Evolutionary conservation across 75 land plant genomes (phyloP).

Genomic region (Sequoia sempervirens): DNA sequence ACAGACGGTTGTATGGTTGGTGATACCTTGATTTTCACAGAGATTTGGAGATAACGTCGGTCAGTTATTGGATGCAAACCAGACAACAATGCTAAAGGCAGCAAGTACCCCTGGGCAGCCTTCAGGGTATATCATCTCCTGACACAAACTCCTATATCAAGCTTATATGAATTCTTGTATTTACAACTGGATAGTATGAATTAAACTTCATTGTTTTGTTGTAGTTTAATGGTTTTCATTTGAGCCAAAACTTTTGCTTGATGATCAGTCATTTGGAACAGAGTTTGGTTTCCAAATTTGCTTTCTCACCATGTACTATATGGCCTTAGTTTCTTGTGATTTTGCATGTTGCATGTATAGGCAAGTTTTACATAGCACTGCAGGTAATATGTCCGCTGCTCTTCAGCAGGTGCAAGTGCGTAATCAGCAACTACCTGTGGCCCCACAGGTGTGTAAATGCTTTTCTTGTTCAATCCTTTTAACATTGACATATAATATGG

Average conservation of each 20-base stretch:
- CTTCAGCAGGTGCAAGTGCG: conserved; percentile 81
- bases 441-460: conserved; percentile 54
- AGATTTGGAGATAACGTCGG: conserved; percentile 60
- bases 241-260: background rate
- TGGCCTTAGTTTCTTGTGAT: background rate
- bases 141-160: background rate
- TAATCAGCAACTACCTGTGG: conserved; percentile 68
- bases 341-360: conserved; percentile 25
- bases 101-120: conserved; percentile 33
- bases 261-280: background rate
- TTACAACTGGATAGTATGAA: background rate
- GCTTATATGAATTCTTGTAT: background rate
- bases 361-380: conserved; percentile 74
- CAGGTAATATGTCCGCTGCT: conserved; percentile 64
- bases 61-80: conserved; percentile 64
- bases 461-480: background rate
- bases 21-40: conserved; percentile 30
- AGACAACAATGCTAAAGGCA: conserved; percentile 54
- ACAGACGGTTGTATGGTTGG: background rate
- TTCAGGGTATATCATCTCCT: background rate
- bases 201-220: background rate
- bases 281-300: background rate
- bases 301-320: background rate
- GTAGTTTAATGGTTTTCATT: background rate
- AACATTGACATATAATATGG: background rate